Conservation (phyloP, 495 filamentous ascomycete genomes). For the Lentithecium fluviatile region DNA sequence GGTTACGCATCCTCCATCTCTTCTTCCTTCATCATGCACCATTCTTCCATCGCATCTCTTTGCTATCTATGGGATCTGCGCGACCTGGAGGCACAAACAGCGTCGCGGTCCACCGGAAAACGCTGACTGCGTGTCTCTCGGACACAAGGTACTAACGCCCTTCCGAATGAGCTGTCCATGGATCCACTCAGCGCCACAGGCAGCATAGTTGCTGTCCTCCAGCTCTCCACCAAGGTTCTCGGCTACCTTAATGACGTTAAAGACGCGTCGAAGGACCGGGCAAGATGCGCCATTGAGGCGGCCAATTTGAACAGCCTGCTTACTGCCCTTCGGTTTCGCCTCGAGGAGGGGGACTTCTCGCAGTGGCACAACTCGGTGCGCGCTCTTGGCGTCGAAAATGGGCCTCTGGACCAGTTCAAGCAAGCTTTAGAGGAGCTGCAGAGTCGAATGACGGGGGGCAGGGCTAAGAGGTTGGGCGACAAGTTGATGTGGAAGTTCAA, state of each 20-base stretch:
- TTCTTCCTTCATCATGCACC: too few relatives aligned
- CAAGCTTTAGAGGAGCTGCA: constrained; percentile 30
- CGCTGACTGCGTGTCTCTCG: too few relatives aligned
- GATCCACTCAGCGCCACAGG: constrained; percentile 34
- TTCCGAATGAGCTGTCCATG: background rate
- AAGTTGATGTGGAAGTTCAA: constrained; percentile 36
- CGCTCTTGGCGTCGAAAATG: constrained; percentile 29
- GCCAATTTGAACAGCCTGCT: constrained; percentile 35
- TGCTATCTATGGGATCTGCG: too few relatives aligned
- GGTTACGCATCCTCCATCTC: too few relatives aligned
- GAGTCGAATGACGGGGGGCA: constrained; percentile 21
- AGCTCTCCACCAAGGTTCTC: constrained; percentile 32
- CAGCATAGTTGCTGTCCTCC: constrained; percentile 34
- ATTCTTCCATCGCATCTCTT: too few relatives aligned
- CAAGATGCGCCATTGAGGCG: constrained; percentile 25
- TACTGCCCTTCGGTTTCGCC: constrained; percentile 22
- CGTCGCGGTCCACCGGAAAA: too few relatives aligned
- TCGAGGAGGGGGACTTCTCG: background rate
- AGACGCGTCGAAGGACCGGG: constrained; percentile 37
- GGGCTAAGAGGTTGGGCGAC: constrained; percentile 19
- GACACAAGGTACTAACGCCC: too few relatives aligned
- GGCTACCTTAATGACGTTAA: constrained; percentile 39
- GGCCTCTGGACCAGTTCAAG: constrained; percentile 37
- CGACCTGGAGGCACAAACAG: too few relatives aligned
- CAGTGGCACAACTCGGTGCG: constrained; percentile 25